These are phyloP conservation scores for Sarocladium strictum DNA, from an alignment of 2,329 filamentous ascomycete genomes.

Conservation along the genomic window DNA sequence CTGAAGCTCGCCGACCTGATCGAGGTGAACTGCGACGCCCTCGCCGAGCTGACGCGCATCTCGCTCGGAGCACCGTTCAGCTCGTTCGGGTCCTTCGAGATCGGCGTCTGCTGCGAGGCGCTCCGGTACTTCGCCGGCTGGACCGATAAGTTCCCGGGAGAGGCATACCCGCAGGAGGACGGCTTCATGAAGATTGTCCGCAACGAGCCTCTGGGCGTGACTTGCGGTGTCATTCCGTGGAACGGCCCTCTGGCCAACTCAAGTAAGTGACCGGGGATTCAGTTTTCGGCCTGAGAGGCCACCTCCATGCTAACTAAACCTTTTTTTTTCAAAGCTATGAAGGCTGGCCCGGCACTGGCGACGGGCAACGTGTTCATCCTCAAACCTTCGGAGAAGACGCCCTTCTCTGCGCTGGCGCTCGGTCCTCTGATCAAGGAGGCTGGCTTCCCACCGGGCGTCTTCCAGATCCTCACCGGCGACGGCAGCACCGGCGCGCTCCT, in stretches of 20 bases:
- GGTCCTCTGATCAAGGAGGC: slow-evolving; percentile 30
- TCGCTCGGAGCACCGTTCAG: slow-evolving; percentile 39
- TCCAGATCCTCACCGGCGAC: slow-evolving; percentile 35
- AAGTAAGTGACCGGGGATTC: too few relatives aligned
- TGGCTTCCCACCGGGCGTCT: slow-evolving; percentile 36
- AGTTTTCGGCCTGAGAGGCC: too few relatives aligned
- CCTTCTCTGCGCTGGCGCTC: slow-evolving; percentile 27
- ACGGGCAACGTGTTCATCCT: slow-evolving; percentile 37
- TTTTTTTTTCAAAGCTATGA: slow-evolving; percentile 18
- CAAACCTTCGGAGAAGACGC: slow-evolving; percentile 38
- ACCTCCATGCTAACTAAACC: too few relatives aligned
- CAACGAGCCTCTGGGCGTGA: slow-evolving; percentile 28
- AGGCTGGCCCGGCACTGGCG: slow-evolving; percentile 34
- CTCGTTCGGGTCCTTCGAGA: slow-evolving; percentile 37
- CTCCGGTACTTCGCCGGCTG: slow-evolving; percentile 25
- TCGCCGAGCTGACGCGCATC: slow-evolving; percentile 35
- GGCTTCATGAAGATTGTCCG: slow-evolving; percentile 35
- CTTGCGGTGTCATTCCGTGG: slow-evolving; percentile 43
- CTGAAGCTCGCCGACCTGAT: slow-evolving; percentile 38
- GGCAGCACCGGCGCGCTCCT: slow-evolving; percentile 25
- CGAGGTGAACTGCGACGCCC: slow-evolving; percentile 25
- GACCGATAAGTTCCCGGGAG: slow-evolving; percentile 32
- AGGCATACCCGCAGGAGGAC: slow-evolving; percentile 35
- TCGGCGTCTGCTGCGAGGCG: slow-evolving; percentile 19
- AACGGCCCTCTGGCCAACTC: slow-evolving; percentile 36